Evolutionary conservation across 768 basidiomycete genomes (phyloP).

Genomic region (Leccinum barrowsii): DNA sequence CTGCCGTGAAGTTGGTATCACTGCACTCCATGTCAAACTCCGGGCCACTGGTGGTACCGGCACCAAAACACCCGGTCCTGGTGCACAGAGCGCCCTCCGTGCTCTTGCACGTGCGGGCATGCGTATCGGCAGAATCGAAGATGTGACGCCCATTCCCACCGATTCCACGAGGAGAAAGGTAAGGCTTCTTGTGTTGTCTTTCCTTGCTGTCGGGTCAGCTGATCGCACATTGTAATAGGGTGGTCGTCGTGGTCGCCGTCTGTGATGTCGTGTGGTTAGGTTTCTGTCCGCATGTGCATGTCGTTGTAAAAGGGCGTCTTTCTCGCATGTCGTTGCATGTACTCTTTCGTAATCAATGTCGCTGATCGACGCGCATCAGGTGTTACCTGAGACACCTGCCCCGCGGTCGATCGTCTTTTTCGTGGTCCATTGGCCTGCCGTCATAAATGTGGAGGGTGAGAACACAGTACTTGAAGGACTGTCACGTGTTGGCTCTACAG

Average conservation of each 20-base stretch:
- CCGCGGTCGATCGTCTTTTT: conserved; percentile 61
- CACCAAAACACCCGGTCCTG: conserved; percentile 98
- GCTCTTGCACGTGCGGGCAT: conserved; percentile 98
- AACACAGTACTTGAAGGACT: not conserved
- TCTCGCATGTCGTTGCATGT: conserved; percentile 33
- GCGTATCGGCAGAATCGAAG: conserved; percentile 97
- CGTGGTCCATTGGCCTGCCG: not conserved
- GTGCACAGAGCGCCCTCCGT: conserved; percentile 96
- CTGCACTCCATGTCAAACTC: conserved; percentile 98
- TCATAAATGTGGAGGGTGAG: not conserved
- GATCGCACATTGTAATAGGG: conserved; percentile 48
- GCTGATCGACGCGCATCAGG: conserved; percentile 87
- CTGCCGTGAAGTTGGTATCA: conserved; percentile 98
- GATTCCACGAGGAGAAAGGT: conserved; percentile 98
- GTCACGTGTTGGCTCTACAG: not conserved
- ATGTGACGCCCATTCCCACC: conserved; percentile 95
- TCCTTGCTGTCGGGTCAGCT: not conserved
- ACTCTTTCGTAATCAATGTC: conserved; percentile 49
- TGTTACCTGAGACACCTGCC: conserved; percentile 52
- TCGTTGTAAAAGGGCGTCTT: conserved; percentile 22
- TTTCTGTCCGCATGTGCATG: conserved; percentile 11
- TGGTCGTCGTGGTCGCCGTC: conserved; percentile 98
- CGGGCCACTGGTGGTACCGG: conserved; percentile 98
- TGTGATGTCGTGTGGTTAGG: conserved; percentile 40
- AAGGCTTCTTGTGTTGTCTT: conserved; percentile 13